Evolutionary conservation across 768 basidiomycete genomes (phyloP), one percentile per base, ranked within the genome.

Genomic region (Termitomyces sp.): DNA sequence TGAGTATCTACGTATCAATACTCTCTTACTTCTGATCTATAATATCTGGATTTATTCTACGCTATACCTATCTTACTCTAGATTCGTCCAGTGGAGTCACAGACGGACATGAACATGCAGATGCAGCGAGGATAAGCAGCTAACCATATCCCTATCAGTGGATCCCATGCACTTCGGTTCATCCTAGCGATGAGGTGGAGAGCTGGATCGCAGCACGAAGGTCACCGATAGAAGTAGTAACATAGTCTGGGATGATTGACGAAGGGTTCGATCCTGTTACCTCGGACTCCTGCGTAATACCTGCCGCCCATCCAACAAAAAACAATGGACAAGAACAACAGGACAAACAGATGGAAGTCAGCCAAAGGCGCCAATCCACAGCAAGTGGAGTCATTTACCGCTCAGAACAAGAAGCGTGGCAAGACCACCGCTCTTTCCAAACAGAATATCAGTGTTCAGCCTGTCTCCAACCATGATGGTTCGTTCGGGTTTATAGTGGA

Each of bases 401-500:
- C 93, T 95, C 66, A 98, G 76, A 59, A 98, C 96, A 45, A 98
- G 86, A 59, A 98, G 79, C 0, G 96, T 98, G 18, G 89, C 74
- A 22, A 97, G 81, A 32, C 93, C 93, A 45, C 94, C 93, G 50
- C 84, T 84, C 71, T 92, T 83, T 54, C 96, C 97, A 69, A 98
- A 99, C 55, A 91, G 75, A 67, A 99, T 98, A 74, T 99, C 96
- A 6, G 97, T 98, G 72, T 92, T 90, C 65, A 99, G 81, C 62
- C 96, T 85, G 76, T 99, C 96, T 45, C 96, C 96, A 49, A 98
- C 81, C 94, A 99, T 98, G 71, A 98, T 86, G 16, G 96, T 95
- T 56, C 87, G 80, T 62, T 81, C 77, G 46, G 92, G 92, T 74
- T 98, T 91, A 71, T 93, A 95, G 51, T 91, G 72, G 66, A 96